Conservation (phyloP, 768 basidiomycete genomes). For the Russula sp. region DNA sequence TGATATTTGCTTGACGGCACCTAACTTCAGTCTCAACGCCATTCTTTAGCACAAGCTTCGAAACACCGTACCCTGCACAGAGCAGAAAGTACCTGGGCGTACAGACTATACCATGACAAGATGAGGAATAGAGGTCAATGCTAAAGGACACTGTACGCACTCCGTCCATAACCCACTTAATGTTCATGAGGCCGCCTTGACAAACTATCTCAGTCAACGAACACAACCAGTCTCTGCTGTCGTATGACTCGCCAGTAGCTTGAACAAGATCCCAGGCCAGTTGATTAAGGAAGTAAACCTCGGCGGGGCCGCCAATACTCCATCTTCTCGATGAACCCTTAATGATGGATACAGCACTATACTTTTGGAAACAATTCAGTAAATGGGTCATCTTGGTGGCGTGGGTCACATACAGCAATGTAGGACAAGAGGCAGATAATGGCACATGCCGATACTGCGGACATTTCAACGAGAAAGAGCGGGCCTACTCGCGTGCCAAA, state of each 20-base stretch:
- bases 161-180: conserved; percentile 31
- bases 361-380: background rate
- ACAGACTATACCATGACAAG: background rate
- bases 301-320: conserved; percentile 32
- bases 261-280: conserved; percentile 28
- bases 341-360: background rate
- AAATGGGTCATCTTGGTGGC: background rate
- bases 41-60: no score
- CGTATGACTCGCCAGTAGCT: conserved; percentile 19
- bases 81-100: background rate
- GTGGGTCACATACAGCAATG: background rate
- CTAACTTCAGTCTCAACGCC: no score
- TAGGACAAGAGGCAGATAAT: background rate
- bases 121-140: background rate
- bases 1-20: no score
- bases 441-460: background rate
- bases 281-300: conserved; percentile 30
- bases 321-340: background rate
- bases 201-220: background rate
- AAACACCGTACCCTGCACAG: background rate
- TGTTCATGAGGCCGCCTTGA: conserved; percentile 34
- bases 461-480: background rate
- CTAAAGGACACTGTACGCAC: conserved; percentile 23
- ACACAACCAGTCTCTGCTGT: no score
- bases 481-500: background rate